These are phyloP conservation scores for Lyophyllum semitale DNA, from an alignment of 768 basidiomycete species.

Conservation along the genomic window DNA sequence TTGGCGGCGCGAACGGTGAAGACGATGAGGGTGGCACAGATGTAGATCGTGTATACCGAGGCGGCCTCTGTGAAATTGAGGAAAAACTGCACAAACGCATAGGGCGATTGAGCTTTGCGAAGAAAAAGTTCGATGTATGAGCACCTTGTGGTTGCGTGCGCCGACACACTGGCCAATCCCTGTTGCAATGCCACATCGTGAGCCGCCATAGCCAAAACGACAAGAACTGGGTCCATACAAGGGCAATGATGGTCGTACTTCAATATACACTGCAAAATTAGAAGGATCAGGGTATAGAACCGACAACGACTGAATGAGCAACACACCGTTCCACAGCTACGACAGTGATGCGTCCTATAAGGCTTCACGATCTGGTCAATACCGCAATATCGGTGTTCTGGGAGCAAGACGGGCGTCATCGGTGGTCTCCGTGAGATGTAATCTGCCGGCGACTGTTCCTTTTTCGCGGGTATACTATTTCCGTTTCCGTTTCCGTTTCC, in stretches of 20 bases:
- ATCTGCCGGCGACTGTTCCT: slow-evolving; percentile 3
- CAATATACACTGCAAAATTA: slow-evolving; percentile 63
- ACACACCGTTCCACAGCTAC: slow-evolving; percentile 78
- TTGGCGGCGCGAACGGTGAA: slow-evolving; percentile 42
- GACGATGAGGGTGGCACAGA: slow-evolving; percentile 59
- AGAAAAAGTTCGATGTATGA: neutral
- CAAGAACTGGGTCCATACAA: slow-evolving; percentile 47
- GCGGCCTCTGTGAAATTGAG: slow-evolving; percentile 76
- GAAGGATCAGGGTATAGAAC: slow-evolving; percentile 1
- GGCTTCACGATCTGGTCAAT: slow-evolving; percentile 72
- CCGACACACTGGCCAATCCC: slow-evolving; percentile 97
- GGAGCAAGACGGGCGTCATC: slow-evolving; percentile 47
- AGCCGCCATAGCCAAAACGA: neutral
- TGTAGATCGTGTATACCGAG: slow-evolving; percentile 60
- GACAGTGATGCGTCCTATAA: slow-evolving; percentile 77
- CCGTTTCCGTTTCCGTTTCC: neutral
- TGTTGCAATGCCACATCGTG: slow-evolving; percentile 17
- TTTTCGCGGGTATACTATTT: slow-evolving; percentile 6
- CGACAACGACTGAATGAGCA: neutral
- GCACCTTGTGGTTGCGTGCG: slow-evolving; percentile 85
- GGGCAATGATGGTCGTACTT: slow-evolving; percentile 92
- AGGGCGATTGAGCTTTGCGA: neutral
- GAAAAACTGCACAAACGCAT: slow-evolving; percentile 63
- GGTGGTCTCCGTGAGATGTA: slow-evolving; percentile 36
- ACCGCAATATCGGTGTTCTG: slow-evolving; percentile 68